Base-by-base conservation (phyloP, 495 filamentous ascomycete species). In the Darksidea phi region DNA sequence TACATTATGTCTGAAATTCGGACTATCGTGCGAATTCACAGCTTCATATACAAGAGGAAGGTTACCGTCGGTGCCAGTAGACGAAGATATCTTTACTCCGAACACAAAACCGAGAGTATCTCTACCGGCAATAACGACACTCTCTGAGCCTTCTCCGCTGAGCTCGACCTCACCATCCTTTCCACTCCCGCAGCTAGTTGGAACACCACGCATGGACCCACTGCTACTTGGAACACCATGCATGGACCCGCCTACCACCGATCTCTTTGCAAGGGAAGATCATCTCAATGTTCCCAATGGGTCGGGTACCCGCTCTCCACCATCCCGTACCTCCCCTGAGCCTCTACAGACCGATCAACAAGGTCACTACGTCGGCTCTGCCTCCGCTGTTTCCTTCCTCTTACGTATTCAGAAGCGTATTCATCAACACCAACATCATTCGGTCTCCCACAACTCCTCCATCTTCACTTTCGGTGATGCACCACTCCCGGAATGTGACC, bases 381-480 rank as follows among this genome's bases (percentile, higher is more conserved):
- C 60, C 5, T 63, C 60, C 12, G 60, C 53, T 8, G 60, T 57
- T 25, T 63, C 60, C 5, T 53, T 63, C 23, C 54, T 63, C 13
- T 45, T 63, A 13, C 45, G 60, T 8, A 63, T 63, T 13, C 60
- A 63, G 38, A 63, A 48, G 32, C 25, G 46, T 6, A 23, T 63
- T 8, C 60, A 63, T 20, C 60, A 63, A 37, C 57, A 57, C 24
- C 57, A 63, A 37, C 57, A 57, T 24, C 57, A 28, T 41, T 32
- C 50, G 4, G 12, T 63, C 24, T 63, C 60, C 13, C 60, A 52
- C 26, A 46, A 63, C 26, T 52, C 60, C 1, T 63, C 60, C n/a
- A 63, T 63, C 24, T 63, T 63, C 48, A 63, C 60, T 2, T 63
- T 63, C 37, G 60, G 60, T 1, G 60, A 63, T 53, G 60, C 60